These are phyloP conservation scores for Yamadazyma trypodendri DNA, from an alignment of 1,139 yeast species.

Conservation along the genomic window DNA sequence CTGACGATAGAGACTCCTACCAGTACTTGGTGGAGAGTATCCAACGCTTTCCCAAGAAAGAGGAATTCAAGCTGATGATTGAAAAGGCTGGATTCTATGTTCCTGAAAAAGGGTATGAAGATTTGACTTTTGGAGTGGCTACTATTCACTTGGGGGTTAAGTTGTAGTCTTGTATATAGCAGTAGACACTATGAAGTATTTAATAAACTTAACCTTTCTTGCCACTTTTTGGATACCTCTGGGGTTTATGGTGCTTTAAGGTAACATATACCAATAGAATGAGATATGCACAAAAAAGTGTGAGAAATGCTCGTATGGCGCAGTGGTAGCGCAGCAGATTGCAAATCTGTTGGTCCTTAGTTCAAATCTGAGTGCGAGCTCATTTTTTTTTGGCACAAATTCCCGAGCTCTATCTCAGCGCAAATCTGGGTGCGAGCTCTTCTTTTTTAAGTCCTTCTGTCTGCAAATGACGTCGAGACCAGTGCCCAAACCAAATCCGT, in stretches of 20 bases:
- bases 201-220: too few species aligned
- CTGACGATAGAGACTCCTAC: conserved; percentile 92
- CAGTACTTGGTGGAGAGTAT: conserved; percentile 95
- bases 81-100: conserved; percentile 92
- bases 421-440: too few species aligned
- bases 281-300: too few species aligned
- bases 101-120: conserved; percentile 86
- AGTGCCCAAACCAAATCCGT: too few species aligned
- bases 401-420: not conserved
- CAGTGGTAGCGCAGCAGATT: conserved; percentile 59
- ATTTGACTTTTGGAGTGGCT: conserved; percentile 94
- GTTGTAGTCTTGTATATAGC: conserved; percentile 28
- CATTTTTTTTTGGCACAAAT: conserved; percentile 13
- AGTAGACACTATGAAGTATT: not conserved
- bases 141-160: conserved; percentile 96
- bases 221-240: too few species aligned
- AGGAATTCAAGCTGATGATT: conserved; percentile 86
- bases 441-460: too few species aligned
- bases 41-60: conserved; percentile 88
- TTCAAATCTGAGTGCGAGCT: conserved; percentile 52
- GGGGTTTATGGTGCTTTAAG: too few species aligned
- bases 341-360: conserved; percentile 57
- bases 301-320: conserved; percentile 43
- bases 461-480: too few species aligned
- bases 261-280: too few species aligned